Percentiles rank a stretch among this genome's conserved stretches.
Evolutionary conservation across 495 filamentous ascomycete species (phyloP).

Genomic region (Daldinia childiae): DNA sequence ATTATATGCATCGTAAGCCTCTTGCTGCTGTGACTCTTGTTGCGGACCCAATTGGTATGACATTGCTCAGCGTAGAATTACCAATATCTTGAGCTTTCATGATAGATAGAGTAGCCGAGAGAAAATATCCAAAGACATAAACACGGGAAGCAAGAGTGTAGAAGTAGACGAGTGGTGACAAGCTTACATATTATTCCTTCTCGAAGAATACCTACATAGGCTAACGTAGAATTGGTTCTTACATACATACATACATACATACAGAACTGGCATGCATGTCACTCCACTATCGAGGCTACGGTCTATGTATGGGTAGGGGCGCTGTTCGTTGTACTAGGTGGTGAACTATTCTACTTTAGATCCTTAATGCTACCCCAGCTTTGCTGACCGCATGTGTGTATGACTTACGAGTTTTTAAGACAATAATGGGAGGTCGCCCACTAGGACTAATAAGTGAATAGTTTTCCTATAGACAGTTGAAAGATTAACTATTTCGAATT

Average conservation of each 20-base stretch:
- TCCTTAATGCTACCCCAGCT: conserved; percentile 13
- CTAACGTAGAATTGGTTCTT: not conserved
- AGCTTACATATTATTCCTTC: conserved; percentile 6
- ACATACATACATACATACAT: conserved; percentile 1
- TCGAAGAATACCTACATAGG: not conserved
- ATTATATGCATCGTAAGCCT: conserved; percentile 16
- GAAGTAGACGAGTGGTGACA: not conserved
- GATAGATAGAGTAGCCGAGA: not conserved
- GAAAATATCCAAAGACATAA: not conserved
- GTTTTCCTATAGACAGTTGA: not conserved
- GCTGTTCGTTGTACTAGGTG: conserved; percentile 18
- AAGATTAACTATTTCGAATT: not conserved
- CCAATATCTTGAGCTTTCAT: conserved; percentile 18
- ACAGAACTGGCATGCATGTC: not conserved
- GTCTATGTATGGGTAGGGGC: conserved; percentile 2
- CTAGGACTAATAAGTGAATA: not conserved
- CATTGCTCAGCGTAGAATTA: conserved; percentile 25
- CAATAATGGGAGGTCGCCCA: not conserved
- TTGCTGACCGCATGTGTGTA: conserved; percentile 28
- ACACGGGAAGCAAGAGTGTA: not conserved
- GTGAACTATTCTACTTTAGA: conserved; percentile 16
- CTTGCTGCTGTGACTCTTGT: conserved; percentile 16
- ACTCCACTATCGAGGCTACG: conserved; percentile 18
- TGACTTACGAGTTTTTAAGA: not conserved
- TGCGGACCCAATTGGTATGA: conserved; percentile 37